Conservation (phyloP, 805 yeast species). For the Kockiozyma suomiensis region DNA sequence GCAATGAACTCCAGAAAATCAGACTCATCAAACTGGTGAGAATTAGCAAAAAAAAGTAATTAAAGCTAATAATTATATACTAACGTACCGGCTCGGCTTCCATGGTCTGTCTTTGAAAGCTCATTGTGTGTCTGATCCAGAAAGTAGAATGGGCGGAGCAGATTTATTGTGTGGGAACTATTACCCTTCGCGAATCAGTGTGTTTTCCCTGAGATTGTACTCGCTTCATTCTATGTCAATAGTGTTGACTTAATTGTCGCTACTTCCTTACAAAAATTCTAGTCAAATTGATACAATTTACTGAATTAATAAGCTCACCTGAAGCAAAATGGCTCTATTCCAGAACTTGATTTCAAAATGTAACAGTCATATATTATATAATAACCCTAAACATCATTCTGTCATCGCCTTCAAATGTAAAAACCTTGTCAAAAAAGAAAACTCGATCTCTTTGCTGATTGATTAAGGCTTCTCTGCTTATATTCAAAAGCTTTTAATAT, state of each 20-base stretch:
- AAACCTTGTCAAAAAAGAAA: conserved; percentile 1
- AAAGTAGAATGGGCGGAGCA: background rate
- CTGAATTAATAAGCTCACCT: no score
- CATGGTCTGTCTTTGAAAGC: background rate
- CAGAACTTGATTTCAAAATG: no score
- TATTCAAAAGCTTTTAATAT: background rate
- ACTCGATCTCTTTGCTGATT: background rate
- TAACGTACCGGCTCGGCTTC: conserved; percentile 17
- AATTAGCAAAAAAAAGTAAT: background rate
- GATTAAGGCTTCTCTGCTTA: background rate
- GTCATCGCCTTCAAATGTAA: conserved; percentile 5
- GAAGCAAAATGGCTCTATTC: no score
- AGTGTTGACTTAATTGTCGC: no score
- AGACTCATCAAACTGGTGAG: conserved; percentile 35
- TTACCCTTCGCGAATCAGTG: no score
- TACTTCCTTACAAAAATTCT: no score
- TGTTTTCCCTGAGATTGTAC: no score
- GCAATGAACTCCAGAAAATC: conserved; percentile 72
- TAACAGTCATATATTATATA: background rate
- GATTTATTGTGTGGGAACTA: background rate
- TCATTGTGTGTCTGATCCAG: background rate
- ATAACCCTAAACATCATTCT: background rate
- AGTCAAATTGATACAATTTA: no score
- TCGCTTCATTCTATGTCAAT: no score
- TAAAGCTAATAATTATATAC: background rate